Conservation (phyloP, 495 filamentous ascomycete genomes). For the Aspergillus saccharolyticus region DNA sequence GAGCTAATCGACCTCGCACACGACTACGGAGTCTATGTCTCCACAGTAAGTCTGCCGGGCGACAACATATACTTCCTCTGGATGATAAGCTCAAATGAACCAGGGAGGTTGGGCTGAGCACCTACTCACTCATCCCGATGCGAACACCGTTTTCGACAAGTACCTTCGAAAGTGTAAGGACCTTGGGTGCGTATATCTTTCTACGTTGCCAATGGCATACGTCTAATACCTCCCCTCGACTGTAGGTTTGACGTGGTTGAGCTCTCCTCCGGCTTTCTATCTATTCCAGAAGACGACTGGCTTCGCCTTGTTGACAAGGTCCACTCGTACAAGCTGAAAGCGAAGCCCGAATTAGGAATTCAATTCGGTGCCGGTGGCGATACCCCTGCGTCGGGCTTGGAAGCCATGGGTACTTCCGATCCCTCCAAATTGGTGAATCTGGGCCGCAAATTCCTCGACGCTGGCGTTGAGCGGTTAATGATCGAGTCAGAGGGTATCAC, state of each 20-base stretch:
- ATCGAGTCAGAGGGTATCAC: constrained; percentile 61
- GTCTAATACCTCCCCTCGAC: background rate
- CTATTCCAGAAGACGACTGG: constrained; percentile 53
- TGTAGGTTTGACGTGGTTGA: constrained; percentile 52
- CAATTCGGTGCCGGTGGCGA: constrained; percentile 59
- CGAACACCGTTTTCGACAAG: constrained; percentile 41
- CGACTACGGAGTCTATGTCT: constrained; percentile 49
- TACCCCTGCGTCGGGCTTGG: constrained; percentile 44
- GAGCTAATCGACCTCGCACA: constrained; percentile 52
- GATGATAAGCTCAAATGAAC: background rate
- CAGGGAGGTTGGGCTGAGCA: constrained; percentile 54
- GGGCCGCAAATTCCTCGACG: constrained; percentile 48
- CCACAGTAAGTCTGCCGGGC: constrained; percentile 34
- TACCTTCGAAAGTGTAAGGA: constrained; percentile 50
- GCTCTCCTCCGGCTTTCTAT: constrained; percentile 50
- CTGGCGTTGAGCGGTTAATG: constrained; percentile 55
- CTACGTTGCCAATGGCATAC: background rate
- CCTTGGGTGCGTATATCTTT: constrained; percentile 31
- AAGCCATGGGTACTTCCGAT: constrained; percentile 49
- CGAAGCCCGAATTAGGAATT: constrained; percentile 58
- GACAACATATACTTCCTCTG: background rate
- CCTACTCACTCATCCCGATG: constrained; percentile 45
- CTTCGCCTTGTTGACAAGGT: constrained; percentile 52
- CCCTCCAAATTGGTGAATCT: constrained; percentile 46
- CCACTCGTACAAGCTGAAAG: constrained; percentile 44